A percentile compares a stretch with the other conserved stretches of the same genome.
phyloP scores from a whole-genome alignment of 768 basidiomycete species.

The Lactifluus volemus region DNA sequence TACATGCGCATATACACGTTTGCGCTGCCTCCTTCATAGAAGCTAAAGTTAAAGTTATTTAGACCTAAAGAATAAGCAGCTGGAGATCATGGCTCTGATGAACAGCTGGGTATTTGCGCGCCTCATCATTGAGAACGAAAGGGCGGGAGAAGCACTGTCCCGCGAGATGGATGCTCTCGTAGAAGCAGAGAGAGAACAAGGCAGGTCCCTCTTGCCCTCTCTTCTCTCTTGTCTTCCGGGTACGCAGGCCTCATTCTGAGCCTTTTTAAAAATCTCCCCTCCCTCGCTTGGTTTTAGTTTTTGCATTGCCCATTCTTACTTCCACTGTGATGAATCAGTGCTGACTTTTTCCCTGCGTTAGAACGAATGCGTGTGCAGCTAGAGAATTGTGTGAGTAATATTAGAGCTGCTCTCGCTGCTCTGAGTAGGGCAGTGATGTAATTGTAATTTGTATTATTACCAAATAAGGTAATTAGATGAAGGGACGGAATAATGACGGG shows the following conservation, averaged over 20 bases:
- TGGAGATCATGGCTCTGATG: conserved; percentile 10
- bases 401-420: conserved; percentile 7
- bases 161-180: conserved; percentile 14
- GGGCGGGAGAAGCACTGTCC: conserved; percentile 13
- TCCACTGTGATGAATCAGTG: background rate
- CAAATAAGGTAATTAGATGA: background rate
- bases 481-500: background rate
- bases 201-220: conserved; percentile 11
- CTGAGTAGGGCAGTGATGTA: conserved; percentile 13
- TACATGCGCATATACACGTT: conserved; percentile 17
- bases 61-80: conserved; percentile 16
- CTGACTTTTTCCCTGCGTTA: conserved; percentile 6
- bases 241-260: background rate
- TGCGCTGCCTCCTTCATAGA: background rate
- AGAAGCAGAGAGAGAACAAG: conserved; percentile 19
- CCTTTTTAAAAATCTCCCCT: background rate
- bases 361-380: conserved; percentile 15
- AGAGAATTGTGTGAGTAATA: conserved; percentile 14
- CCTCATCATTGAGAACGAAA: conserved; percentile 12
- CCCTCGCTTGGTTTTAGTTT: background rate
- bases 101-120: conserved; percentile 19
- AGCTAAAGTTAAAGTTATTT: background rate
- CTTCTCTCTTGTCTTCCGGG: conserved; percentile 1
- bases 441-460: background rate
- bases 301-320: background rate